Evolutionary conservation across 345 rosid genomes (phyloP), one percentile per base, ranked within the genome.

Genomic region (Populus euphratica): DNA sequence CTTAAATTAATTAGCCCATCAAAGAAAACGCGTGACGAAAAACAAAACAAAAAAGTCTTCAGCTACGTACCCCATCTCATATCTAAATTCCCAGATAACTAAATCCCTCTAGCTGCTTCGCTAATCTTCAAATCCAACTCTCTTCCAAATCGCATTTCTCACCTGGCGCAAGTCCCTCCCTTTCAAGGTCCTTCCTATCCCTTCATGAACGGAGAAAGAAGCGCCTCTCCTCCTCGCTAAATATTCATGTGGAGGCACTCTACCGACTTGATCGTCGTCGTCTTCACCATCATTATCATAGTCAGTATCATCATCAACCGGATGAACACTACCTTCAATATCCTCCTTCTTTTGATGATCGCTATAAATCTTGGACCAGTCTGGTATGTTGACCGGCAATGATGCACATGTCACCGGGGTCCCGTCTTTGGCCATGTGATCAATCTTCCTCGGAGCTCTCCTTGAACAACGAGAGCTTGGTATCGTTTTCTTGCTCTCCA

Each of bases 331-430:
- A 3, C 35, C 25, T 31, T 76, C 62, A 20, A 4, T 59, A 14
- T 25, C 31, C 78, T 5, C 62, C 49, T 21, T 50, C 70, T 56
- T 44, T 20, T 73, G 36, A 29, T 52, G 68, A 44, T 82, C 84
- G 72, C 82, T 89, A 5, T 91, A 81, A 73, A 93, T 91, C 90
- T 88, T 82, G 10, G 97, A 91, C 97, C 97, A 93, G 56, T 93
- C 97, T 2, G 96, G 97, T 16, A 91, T 74, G 78, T 83, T 93
- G 75, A 93, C 87, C 52, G 97, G 96, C 43, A 93, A 69, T 1
- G 95, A 93, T 54, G 91, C 86, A 35, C 82, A 75, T 8, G 68
- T n/a, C 8, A 69, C 63, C 23, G 68, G 38, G 6, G 29, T 63
- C 73, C 25, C 69, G 4, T 44, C 52, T 4, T 68, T 50, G 21